Base-by-base conservation (phyloP, 306 rosid genomes). In the Fragaria ananassa region DNA sequence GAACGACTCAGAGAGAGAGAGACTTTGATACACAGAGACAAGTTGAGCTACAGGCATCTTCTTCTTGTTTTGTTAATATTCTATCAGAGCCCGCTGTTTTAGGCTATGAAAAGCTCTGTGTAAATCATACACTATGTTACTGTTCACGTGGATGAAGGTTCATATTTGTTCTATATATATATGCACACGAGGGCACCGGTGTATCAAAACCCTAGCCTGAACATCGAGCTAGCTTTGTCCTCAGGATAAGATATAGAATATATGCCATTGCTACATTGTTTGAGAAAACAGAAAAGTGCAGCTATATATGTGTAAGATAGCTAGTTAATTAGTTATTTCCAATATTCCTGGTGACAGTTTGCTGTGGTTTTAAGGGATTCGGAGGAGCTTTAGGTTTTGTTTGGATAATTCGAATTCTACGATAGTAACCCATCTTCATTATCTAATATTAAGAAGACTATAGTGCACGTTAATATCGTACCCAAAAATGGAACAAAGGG, bases 41-140 rank as follows among this genome's bases (percentile, higher is more conserved):
- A 10, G 17, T 18, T 63, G 42, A 65, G 70, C 6, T 31, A 9
- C 45, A 9, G 56, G 82, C 53, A 8, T 53, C 41, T 42, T n/a
- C 27, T 58, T 18, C 42, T 41, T 53, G 61, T 25, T 57, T n/a
- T 64, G 45, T 25, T 18, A 18, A 17, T 35, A 42, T 73, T 58
- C 77, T n/a, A n/a, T 21, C 71, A 66, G 76, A 37, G 58, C 57
- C 41, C 68, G 58, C 27, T 8, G 6, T 80, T 75, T 63, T 0
- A 74, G 72, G 71, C 25, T 12, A 39, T 4, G 44, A 34, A 58
- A 10, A 23, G 11, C 45, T 58, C 18, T 25, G 18, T 27, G 34
- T 11, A 29, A 5, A 27, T 62, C 41, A 6, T 6, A 62, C 6
- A 64, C 41, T 34, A 35, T 35, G 18, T 34, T 64, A 39, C 74